Evolutionary conservation across 2,329 filamentous ascomycete genomes (phyloP).

Genomic region (Helotiales sp.): DNA sequence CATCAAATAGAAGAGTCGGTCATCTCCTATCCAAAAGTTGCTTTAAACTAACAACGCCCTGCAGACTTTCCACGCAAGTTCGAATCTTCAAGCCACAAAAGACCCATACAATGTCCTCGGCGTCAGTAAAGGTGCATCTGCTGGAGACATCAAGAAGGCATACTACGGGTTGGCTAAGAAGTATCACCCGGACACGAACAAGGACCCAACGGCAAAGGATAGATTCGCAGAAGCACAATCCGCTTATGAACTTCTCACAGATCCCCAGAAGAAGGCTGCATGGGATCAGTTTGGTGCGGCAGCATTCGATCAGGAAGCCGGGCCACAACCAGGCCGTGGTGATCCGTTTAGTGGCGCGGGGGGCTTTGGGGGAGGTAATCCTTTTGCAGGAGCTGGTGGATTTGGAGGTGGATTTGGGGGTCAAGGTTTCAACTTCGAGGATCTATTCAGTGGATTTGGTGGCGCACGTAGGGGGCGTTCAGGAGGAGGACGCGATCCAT

Average conservation of each 20-base stretch:
- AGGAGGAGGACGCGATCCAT: slow-evolving; percentile 61
- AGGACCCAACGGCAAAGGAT: slow-evolving; percentile 89
- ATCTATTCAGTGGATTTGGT: slow-evolving; percentile 83
- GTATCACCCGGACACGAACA: slow-evolving; percentile 97
- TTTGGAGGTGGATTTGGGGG: slow-evolving; percentile 62
- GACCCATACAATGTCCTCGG: slow-evolving; percentile 89
- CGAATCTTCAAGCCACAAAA: slow-evolving; percentile 43
- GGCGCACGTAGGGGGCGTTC: slow-evolving; percentile 50
- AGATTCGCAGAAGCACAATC: slow-evolving; percentile 91
- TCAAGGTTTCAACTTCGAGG: slow-evolving; percentile 90
- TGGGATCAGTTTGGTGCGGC: slow-evolving; percentile 89
- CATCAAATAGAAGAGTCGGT: slow-evolving; percentile 29
- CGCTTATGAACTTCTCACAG: slow-evolving; percentile 90
- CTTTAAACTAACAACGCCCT: not conserved
- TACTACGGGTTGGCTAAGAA: slow-evolving; percentile 98
- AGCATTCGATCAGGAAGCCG: slow-evolving; percentile 74
- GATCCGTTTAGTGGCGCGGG: slow-evolving; percentile 49
- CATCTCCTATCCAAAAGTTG: not conserved
- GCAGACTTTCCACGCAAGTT: slow-evolving; percentile 35
- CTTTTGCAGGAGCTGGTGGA: slow-evolving; percentile 61
- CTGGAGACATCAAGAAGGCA: slow-evolving; percentile 93
- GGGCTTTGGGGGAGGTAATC: slow-evolving; percentile 61
- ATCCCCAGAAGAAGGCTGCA: slow-evolving; percentile 88
- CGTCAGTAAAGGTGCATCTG: slow-evolving; percentile 76
- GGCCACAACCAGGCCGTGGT: slow-evolving; percentile 55